These are phyloP conservation scores for Fusarium lateritium DNA, from an alignment of 2,329 filamentous ascomycete genomes.

Conservation along the genomic window DNA sequence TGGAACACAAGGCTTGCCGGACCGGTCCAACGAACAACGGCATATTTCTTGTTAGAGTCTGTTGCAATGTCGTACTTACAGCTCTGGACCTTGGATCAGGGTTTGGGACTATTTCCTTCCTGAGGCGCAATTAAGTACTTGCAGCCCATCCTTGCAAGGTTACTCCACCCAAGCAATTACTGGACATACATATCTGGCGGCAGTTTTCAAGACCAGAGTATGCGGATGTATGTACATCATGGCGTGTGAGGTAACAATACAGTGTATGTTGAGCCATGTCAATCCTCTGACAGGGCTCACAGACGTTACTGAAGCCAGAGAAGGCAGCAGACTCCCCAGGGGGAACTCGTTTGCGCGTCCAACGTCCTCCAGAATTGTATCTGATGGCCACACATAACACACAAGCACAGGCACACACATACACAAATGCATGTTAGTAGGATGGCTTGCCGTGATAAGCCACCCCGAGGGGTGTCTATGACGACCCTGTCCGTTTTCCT, in stretches of 20 bases:
- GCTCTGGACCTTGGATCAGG: conserved; percentile 30
- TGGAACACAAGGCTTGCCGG: conserved; percentile 33
- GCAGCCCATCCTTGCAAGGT: conserved; percentile 28
- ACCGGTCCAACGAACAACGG: conserved; percentile 35
- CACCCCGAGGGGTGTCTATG: conserved; percentile 40
- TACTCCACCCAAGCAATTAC: conserved; percentile 31
- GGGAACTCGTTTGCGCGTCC: conserved; percentile 39
- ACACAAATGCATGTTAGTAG: conserved; percentile 40
- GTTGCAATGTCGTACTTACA: conserved; percentile 36
- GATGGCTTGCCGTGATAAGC: conserved; percentile 37
- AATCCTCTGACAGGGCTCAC: conserved; percentile 15
- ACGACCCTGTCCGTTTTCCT: conserved; percentile 35
- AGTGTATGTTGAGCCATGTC: conserved; percentile 24
- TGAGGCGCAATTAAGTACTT: conserved; percentile 21
- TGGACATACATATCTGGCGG: conserved; percentile 31
- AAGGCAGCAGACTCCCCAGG: conserved; percentile 26
- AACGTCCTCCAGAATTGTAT: conserved; percentile 33
- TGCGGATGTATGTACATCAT: conserved; percentile 30
- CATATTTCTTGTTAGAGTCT: conserved; percentile 37
- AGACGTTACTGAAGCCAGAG: conserved; percentile 27
- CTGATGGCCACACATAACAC: conserved; percentile 38
- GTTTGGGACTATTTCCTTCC: conserved; percentile 21
- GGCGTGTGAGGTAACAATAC: conserved; percentile 21
- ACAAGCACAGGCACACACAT: conserved; percentile 47
- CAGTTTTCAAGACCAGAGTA: conserved; percentile 32